Percentiles rank a stretch among this genome's conserved stretches.
These are phyloP conservation scores for Boletus mariae DNA, from an alignment of 1,284 basidiomycete genomes.

Conservation along the genomic window DNA sequence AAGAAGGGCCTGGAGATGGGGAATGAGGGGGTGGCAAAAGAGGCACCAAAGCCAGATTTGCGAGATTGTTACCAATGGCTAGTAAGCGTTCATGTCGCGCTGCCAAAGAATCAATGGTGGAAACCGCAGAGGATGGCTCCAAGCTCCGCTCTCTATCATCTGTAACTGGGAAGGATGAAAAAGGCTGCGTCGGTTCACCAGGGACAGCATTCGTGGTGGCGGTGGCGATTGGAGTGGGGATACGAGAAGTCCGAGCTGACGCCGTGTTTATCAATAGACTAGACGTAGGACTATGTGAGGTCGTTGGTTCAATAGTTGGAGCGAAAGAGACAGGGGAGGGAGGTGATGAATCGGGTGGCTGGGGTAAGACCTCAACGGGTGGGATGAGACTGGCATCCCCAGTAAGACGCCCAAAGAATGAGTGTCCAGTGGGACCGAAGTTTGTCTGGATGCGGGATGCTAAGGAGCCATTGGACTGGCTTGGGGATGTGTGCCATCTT, in stretches of 20 bases:
- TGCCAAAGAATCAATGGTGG: conserved; percentile 9
- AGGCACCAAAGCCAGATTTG: conserved; percentile 7
- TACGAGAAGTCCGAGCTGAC: background rate
- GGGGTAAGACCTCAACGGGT: conserved; percentile 28
- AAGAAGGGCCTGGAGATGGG: conserved; percentile 4
- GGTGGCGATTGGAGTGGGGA: conserved; percentile 1
- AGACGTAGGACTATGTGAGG: background rate
- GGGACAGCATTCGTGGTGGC: background rate
- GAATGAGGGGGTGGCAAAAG: conserved; percentile 5
- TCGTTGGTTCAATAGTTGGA: background rate
- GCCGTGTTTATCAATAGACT: background rate
- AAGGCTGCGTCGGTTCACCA: background rate
- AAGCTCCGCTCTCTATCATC: conserved; percentile 3
- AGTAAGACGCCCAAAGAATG: background rate
- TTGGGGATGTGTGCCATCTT: background rate
- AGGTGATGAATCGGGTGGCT: conserved; percentile 17
- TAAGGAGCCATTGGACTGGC: conserved; percentile 15
- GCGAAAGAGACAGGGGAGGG: conserved; percentile 8
- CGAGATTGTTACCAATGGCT: conserved; percentile 17
- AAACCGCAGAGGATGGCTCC: background rate
- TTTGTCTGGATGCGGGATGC: conserved; percentile 30
- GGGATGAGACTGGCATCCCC: conserved; percentile 24
- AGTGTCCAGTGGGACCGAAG: background rate
- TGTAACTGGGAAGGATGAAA: background rate
- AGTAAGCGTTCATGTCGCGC: conserved; percentile 15